Base-by-base conservation (phyloP, 208 protist genomes). In the Wallacemonas sp. region DNA sequence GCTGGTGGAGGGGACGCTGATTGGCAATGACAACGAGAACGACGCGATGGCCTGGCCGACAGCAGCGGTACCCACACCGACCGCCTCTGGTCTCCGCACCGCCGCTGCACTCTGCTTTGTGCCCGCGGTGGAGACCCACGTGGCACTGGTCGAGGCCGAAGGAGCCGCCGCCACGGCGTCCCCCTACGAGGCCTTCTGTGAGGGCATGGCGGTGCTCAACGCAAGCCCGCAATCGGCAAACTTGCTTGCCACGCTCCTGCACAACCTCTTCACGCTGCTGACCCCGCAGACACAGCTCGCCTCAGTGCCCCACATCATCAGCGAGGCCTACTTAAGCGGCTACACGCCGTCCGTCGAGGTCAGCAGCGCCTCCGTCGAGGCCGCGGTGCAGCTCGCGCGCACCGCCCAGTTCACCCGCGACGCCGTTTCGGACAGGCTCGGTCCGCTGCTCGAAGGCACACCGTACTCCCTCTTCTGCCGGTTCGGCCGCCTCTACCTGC, bases 401-500 rank as follows among this genome's bases (percentile, higher is more conserved):
- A 48, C 48, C 1, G 50, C 17, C 17, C 50, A 26, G 24, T 53
- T 53, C 22, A 26, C 26, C 24, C 3, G 5, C 4, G 42, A 6
- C 6, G 42, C 42, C 42, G 10, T 21, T 8, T 6, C 10, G 6
- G 42, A 27, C 10, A 9, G n/a, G 8, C 13, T 27, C n/a, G 17
- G 17, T 22, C 37, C 58, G 3, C 6, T 48, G 8, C 39, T 46
- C 17, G 58, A 46, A 41, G 33, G 22, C 41, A 48, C 59, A 6
- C 21, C 44, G 24, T 46, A 4, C 17, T 46, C 36, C n/a, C 68
- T 63, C 33, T 89, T 92, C 63, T 94, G 76, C 73, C 60, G 64
- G 42, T 90, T 83, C 67, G 80, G 78, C 29, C 71, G 88, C 21
- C 78, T 74, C 32, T 90, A 87, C 73, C 44, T 89, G n/a, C 73